These are phyloP conservation scores for Bombardia bombarda DNA, from an alignment of 495 filamentous ascomycete genomes.

Conservation along the genomic window DNA sequence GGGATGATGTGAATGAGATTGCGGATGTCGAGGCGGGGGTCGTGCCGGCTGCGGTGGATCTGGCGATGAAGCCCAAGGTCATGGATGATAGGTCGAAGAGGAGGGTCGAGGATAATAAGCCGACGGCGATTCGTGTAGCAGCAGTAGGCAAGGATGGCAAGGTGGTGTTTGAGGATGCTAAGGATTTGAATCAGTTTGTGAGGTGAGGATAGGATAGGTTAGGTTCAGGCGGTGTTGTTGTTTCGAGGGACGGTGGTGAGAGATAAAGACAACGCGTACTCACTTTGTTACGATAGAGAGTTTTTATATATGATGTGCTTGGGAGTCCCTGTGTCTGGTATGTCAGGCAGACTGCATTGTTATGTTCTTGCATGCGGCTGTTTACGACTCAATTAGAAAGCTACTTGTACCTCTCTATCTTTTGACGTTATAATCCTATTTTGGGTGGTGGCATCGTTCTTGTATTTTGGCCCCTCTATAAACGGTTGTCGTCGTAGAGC, in stretches of 20 bases:
- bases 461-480: no score
- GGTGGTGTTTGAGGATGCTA: constrained; percentile 56
- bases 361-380: no score
- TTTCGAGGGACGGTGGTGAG: background rate
- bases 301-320: background rate
- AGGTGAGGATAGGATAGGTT: constrained; percentile 11
- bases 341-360: no score
- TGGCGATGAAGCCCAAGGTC: constrained; percentile 29
- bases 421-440: no score
- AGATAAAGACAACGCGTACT: background rate
- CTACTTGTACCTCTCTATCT: no score
- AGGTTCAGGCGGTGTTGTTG: background rate
- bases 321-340: no score
- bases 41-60: constrained; percentile 39
- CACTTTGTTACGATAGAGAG: constrained; percentile 6
- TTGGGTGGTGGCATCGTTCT: no score
- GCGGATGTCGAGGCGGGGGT: constrained; percentile 61
- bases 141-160: constrained; percentile 59
- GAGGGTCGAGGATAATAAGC: constrained; percentile 18
- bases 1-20: constrained; percentile 75
- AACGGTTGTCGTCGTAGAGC: no score
- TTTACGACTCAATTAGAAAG: no score
- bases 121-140: constrained; percentile 45
- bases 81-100: constrained; percentile 14
- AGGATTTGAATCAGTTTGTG: constrained; percentile 46